Conservation (phyloP, 768 basidiomycete genomes). For the Suillus lakei region DNA sequence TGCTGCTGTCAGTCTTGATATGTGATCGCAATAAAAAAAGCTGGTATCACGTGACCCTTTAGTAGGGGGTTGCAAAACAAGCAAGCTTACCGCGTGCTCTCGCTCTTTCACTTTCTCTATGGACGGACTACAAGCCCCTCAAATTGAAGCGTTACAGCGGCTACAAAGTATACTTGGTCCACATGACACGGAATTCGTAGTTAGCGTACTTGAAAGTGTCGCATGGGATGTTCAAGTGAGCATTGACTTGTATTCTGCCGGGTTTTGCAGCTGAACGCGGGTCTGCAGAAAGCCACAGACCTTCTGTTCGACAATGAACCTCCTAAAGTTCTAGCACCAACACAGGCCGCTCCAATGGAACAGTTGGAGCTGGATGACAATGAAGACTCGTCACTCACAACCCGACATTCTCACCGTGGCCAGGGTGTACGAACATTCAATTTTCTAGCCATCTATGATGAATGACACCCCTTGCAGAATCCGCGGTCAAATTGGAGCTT, state of each 20-base stretch:
- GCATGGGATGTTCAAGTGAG: conserved; percentile 75
- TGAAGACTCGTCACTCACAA: conserved; percentile 35
- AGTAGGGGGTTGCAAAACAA: background rate
- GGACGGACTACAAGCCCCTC: conserved; percentile 17
- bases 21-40: background rate
- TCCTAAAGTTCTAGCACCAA: background rate
- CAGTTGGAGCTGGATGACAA: conserved; percentile 59
- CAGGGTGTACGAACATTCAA: conserved; percentile 20
- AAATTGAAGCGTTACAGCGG: conserved; percentile 19
- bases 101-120: conserved; percentile 10
- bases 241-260: background rate
- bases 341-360: conserved; percentile 32
- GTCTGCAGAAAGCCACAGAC: conserved; percentile 14
- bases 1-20: background rate
- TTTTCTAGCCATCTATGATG: conserved; percentile 17
- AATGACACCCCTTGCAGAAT: conserved; percentile 16
- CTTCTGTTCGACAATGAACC: conserved; percentile 5
- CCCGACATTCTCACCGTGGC: conserved; percentile 14
- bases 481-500: conserved; percentile 37
- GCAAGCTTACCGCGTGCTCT: background rate
- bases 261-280: background rate
- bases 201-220: conserved; percentile 62
- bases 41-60: background rate
- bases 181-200: conserved; percentile 63
- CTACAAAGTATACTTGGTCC: conserved; percentile 20